A percentile compares a stretch with the other conserved stretches of the same genome.
Evolutionary conservation across 805 yeast species (phyloP).

Genomic region (Suhomyces canberraensis): DNA sequence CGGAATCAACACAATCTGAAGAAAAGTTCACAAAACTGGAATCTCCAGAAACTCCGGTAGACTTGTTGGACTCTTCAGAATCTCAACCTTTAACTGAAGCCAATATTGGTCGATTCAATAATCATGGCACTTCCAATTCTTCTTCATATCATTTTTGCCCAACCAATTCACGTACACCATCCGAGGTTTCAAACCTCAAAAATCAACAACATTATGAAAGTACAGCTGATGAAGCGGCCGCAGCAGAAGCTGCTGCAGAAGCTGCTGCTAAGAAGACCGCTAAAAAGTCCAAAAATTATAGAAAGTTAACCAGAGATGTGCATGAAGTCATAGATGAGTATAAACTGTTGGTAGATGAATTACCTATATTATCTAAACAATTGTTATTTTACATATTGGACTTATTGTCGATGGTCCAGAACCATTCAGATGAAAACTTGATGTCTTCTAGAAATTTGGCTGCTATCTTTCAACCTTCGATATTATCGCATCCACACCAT

Average conservation of each 20-base stretch:
- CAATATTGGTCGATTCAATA: slow-evolving; percentile 26
- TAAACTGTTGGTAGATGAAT: slow-evolving; percentile 59
- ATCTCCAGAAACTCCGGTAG: slow-evolving; percentile 10
- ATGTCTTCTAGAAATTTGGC: slow-evolving; percentile 94
- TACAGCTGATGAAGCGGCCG: slow-evolving; percentile 3
- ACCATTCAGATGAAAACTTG: slow-evolving; percentile 69
- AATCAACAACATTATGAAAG: neutral
- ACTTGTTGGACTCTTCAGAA: slow-evolving; percentile 10
- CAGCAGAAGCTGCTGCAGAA: slow-evolving; percentile 9
- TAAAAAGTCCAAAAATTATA: slow-evolving; percentile 48
- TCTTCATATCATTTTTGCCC: slow-evolving; percentile 3
- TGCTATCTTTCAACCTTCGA: slow-evolving; percentile 96
- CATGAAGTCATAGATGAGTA: slow-evolving; percentile 69
- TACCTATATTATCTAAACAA: slow-evolving; percentile 80
- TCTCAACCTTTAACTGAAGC: slow-evolving; percentile 31
- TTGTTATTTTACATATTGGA: slow-evolving; percentile 83
- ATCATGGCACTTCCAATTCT: slow-evolving; percentile 1
- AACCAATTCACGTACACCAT: slow-evolving; percentile 1
- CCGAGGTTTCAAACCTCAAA: slow-evolving; percentile 2
- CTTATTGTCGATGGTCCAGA: slow-evolving; percentile 78
- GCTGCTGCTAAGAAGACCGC: slow-evolving; percentile 16
- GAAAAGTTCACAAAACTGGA: neutral
- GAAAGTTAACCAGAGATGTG: slow-evolving; percentile 60
- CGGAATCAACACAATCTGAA: neutral
- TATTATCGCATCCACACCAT: slow-evolving; percentile 86